A percentile compares a stretch with the other conserved stretches of the same genome.
These are phyloP conservation scores for Fusarium proliferatum DNA, from an alignment of 2,329 filamentous ascomycete species.

Conservation along the genomic window DNA sequence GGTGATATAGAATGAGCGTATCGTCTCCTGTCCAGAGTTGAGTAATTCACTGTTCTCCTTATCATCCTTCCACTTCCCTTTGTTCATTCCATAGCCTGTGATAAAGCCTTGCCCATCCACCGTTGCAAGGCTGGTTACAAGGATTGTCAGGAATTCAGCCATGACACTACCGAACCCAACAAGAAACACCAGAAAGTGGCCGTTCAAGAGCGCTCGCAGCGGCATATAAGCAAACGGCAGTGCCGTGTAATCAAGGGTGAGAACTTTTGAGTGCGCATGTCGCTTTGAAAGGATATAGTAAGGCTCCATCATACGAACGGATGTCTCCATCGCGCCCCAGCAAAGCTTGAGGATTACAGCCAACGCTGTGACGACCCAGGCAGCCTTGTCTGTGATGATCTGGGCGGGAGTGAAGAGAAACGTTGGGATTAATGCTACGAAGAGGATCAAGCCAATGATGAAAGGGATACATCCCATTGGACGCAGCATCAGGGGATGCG, in stretches of 20 bases:
- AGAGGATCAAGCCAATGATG: slow-evolving; percentile 66
- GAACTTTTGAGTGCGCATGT: slow-evolving; percentile 71
- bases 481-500: slow-evolving; percentile 76
- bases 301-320: slow-evolving; percentile 78
- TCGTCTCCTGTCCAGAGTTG: slow-evolving; percentile 69
- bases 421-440: slow-evolving; percentile 67
- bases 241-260: slow-evolving; percentile 79
- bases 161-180: slow-evolving; percentile 78
- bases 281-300: slow-evolving; percentile 76
- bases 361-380: slow-evolving; percentile 73
- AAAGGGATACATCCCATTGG: slow-evolving; percentile 69
- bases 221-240: slow-evolving; percentile 76
- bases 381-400: slow-evolving; percentile 68
- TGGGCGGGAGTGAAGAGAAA: slow-evolving; percentile 70
- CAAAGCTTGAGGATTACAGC: slow-evolving; percentile 74
- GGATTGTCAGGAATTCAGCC: slow-evolving; percentile 77
- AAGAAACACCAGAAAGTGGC: slow-evolving; percentile 72
- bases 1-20: slow-evolving; percentile 73
- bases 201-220: slow-evolving; percentile 69
- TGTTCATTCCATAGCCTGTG: slow-evolving; percentile 36
- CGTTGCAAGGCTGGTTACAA: slow-evolving; percentile 72
- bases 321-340: slow-evolving; percentile 76
- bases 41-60: slow-evolving; percentile 45
- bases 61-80: slow-evolving; percentile 20
- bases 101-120: slow-evolving; percentile 73